Conservation (phyloP, 257 asterid species). For the Agastache rugosa region DNA sequence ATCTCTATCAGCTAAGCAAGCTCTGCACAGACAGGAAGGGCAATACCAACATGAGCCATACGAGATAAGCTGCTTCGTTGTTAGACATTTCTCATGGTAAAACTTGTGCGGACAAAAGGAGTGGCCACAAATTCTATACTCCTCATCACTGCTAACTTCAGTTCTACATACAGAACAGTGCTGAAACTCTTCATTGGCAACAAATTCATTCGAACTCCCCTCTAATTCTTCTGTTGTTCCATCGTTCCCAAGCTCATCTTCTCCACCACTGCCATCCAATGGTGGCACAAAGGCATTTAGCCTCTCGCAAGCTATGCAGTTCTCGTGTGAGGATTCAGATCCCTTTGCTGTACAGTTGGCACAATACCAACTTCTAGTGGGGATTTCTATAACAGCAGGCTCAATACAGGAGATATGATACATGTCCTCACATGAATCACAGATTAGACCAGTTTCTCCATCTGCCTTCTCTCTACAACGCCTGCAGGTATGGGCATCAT, state of each 20-base stretch:
- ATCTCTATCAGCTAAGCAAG: slow-evolving; percentile 70
- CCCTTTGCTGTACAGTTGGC: slow-evolving; percentile 68
- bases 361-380: slow-evolving; percentile 83
- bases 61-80: slow-evolving; percentile 59
- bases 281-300: slow-evolving; percentile 45
- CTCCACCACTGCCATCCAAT: slow-evolving; percentile 39
- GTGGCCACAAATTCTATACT: slow-evolving; percentile 69
- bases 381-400: slow-evolving; percentile 75
- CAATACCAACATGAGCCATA: slow-evolving; percentile 82
- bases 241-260: slow-evolving; percentile 42
- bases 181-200: slow-evolving; percentile 41
- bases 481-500: slow-evolving; percentile 59
- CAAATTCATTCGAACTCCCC: slow-evolving; percentile 60
- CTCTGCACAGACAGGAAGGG: slow-evolving; percentile 88
- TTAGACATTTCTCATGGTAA: slow-evolving; percentile 81
- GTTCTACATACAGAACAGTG: slow-evolving; percentile 70
- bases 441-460: slow-evolving; percentile 70
- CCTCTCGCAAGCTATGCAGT: slow-evolving; percentile 82
- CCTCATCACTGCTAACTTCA: slow-evolving; percentile 49
- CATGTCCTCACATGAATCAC: slow-evolving; percentile 92
- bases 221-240: slow-evolving; percentile 54
- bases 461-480: slow-evolving; percentile 69
- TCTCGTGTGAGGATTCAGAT: slow-evolving; percentile 66
- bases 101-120: slow-evolving; percentile 76
- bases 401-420: slow-evolving; percentile 80